These are phyloP conservation scores for Komagataella populi DNA, from an alignment of 805 yeast species.

Conservation along the genomic window DNA sequence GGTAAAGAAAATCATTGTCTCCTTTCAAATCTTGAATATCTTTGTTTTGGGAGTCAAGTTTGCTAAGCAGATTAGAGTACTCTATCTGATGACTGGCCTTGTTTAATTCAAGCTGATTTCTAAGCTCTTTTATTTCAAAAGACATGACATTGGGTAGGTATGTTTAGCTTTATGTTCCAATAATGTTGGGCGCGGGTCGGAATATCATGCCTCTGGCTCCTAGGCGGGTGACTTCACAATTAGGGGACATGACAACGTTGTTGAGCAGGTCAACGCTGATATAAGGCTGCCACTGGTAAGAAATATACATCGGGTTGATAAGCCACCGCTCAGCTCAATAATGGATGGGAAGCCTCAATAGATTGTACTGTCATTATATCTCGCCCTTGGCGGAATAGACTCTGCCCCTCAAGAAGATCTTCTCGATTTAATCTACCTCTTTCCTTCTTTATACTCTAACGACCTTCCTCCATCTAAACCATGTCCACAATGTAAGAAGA, in stretches of 20 bases:
- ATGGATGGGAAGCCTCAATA: not conserved
- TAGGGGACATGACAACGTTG: not conserved
- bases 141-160: not conserved
- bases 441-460: not conserved
- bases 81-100: not conserved
- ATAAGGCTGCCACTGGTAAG: too few relatives aligned
- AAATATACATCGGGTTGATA: not conserved
- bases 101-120: not conserved
- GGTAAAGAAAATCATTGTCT: not conserved
- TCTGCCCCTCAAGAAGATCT: not conserved
- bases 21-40: not conserved
- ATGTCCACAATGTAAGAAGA: not conserved
- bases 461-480: not conserved
- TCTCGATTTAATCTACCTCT: not conserved
- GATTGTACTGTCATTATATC: too few relatives aligned
- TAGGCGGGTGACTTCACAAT: not conserved
- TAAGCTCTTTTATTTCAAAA: not conserved
- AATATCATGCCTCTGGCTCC: not conserved
- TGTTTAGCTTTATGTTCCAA: too few relatives aligned
- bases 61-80: not conserved
- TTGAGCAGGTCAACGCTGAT: too few relatives aligned
- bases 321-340: not conserved
- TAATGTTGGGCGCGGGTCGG: not conserved
- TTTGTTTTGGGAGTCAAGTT: not conserved
- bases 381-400: not conserved